phyloP scores from a whole-genome alignment of 441 rosid genomes.

The Dalechampia spathulata region DNA sequence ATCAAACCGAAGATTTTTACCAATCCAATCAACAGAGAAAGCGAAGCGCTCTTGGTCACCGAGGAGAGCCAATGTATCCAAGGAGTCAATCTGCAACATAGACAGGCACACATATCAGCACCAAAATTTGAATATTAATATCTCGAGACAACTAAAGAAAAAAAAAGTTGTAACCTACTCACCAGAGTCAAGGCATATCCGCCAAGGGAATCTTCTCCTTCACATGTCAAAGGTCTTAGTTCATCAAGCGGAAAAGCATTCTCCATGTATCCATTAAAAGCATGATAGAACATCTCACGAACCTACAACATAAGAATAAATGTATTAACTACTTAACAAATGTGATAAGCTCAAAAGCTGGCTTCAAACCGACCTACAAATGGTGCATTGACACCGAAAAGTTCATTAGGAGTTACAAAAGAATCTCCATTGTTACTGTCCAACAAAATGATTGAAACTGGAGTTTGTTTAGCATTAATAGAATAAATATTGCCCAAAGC shows the following conservation, averaged over 20 bases:
- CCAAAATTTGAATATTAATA: conserved; percentile 11
- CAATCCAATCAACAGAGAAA: conserved; percentile 91
- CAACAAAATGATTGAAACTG: too few relatives aligned
- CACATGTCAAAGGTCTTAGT: conserved; percentile 75
- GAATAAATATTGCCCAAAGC: too few relatives aligned
- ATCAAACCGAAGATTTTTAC: conserved; percentile 94
- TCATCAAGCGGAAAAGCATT: conserved; percentile 96
- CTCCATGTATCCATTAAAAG: conserved; percentile 93
- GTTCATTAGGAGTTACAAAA: too few relatives aligned
- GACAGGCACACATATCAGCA: conserved; percentile 4
- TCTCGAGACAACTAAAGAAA: background rate
- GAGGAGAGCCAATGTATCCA: conserved; percentile 86
- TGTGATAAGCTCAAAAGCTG: too few relatives aligned
- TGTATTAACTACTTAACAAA: too few relatives aligned
- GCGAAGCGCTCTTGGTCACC: conserved; percentile 73
- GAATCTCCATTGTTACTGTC: too few relatives aligned
- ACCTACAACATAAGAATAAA: too few relatives aligned
- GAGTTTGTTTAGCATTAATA: too few relatives aligned
- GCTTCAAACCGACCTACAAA: too few relatives aligned
- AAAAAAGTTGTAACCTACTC: background rate
- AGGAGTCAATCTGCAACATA: conserved; percentile 72
- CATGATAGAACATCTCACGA: conserved; percentile 96
- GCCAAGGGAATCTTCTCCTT: conserved; percentile 92
- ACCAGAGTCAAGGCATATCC: conserved; percentile 97
- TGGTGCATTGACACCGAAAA: too few relatives aligned